These are phyloP conservation scores for Boletus insuetus DNA, from an alignment of 768 basidiomycete genomes.

Conservation along the genomic window DNA sequence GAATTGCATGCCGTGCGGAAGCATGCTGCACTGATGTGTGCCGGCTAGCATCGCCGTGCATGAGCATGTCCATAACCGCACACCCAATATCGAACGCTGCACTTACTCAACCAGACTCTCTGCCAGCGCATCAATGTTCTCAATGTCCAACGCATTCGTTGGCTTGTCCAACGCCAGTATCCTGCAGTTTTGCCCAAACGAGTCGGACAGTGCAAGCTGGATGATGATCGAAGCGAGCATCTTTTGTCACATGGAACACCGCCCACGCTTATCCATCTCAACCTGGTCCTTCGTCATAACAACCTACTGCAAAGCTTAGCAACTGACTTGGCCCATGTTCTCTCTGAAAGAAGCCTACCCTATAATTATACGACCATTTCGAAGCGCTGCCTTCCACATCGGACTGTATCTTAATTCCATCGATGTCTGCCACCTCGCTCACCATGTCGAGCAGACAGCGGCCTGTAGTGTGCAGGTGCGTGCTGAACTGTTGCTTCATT, in stretches of 20 bases:
- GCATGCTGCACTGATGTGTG: no score
- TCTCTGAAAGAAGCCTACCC: constrained; percentile 51
- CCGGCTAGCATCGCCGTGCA: no score
- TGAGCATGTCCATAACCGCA: no score
- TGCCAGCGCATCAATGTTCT: constrained; percentile 94
- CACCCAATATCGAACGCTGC: background rate
- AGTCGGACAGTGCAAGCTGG: constrained; percentile 93
- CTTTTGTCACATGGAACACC: constrained; percentile 98
- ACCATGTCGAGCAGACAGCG: no score
- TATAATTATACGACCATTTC: constrained; percentile 94
- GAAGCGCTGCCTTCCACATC: constrained; percentile 90
- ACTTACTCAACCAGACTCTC: constrained; percentile 88
- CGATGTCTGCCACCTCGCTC: no score
- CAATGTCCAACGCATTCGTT: constrained; percentile 93
- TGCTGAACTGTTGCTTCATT: no score
- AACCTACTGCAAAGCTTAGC: constrained; percentile 51
- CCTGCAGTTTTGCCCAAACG: constrained; percentile 96
- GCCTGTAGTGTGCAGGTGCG: no score
- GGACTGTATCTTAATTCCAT: constrained; percentile 92
- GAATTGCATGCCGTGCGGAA: no score
- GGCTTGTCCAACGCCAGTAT: constrained; percentile 98
- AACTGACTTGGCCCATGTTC: constrained; percentile 3
- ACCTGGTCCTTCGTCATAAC: constrained; percentile 99
- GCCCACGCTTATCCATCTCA: constrained; percentile 99
- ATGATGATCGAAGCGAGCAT: constrained; percentile 99